Percentiles rank a stretch among this genome's conserved stretches.
These are phyloP conservation scores for Orbilia blumenaviensis DNA, from an alignment of 2,329 filamentous ascomycete species.

Conservation along the genomic window DNA sequence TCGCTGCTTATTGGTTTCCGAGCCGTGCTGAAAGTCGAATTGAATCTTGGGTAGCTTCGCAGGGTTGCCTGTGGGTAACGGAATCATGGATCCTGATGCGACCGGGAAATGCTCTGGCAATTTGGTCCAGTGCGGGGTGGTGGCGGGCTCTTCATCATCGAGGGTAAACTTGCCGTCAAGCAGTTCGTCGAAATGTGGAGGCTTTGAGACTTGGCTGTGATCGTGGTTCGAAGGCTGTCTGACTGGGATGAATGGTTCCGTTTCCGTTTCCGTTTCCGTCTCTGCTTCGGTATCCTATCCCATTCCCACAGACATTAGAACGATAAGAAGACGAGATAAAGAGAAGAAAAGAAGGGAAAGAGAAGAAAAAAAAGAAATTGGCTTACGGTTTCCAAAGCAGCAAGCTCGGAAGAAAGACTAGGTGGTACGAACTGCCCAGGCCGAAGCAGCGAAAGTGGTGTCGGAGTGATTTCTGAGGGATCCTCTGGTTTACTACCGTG, in stretches of 20 bases:
- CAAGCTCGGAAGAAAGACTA: conserved; percentile 6
- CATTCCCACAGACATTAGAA: background rate
- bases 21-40: conserved; percentile 69
- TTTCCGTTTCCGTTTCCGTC: background rate
- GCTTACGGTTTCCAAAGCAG: conserved; percentile 7
- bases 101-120: conserved; percentile 81
- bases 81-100: conserved; percentile 73
- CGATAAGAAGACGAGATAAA: background rate
- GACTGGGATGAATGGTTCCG: conserved; percentile 3
- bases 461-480: conserved; percentile 9
- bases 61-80: conserved; percentile 76
- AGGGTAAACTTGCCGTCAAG: background rate
- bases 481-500: conserved; percentile 24
- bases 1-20: conserved; percentile 70
- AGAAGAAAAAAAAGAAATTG: no score
- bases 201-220: background rate
- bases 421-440: conserved; percentile 23
- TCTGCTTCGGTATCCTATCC: background rate
- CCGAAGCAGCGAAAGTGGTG: conserved; percentile 31
- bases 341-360: background rate
- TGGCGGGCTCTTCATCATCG: background rate
- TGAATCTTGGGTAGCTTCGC: conserved; percentile 80
- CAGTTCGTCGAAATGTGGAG: background rate
- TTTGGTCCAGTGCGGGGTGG: conserved; percentile 73
- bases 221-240: conserved; percentile 13